phyloP scores from a whole-genome alignment of 1,139 yeast species.

The Kodamaea fungicola region DNA sequence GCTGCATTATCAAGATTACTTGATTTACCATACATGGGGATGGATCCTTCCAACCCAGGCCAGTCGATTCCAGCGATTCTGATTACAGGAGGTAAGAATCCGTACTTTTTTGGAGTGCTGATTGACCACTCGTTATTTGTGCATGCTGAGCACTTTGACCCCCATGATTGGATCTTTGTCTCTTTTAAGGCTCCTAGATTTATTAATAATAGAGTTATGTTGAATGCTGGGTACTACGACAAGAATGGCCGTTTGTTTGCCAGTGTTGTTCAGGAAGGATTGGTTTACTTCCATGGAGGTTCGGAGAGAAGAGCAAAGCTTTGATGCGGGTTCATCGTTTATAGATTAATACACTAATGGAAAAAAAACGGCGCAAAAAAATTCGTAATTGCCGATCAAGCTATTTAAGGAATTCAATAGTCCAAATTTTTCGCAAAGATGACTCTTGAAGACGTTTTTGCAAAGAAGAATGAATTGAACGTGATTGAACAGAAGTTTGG shows the following conservation, averaged over 20 bases:
- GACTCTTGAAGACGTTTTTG: neutral
- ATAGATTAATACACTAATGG: too few species aligned
- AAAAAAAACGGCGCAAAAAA: too few species aligned
- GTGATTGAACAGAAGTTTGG: slow-evolving; percentile 21
- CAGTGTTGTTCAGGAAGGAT: slow-evolving; percentile 42
- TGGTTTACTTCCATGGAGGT: slow-evolving; percentile 29
- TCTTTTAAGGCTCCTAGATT: slow-evolving; percentile 34
- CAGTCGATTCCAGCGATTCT: slow-evolving; percentile 8
- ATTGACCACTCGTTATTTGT: slow-evolving; percentile 42
- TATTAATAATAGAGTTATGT: slow-evolving; percentile 37
- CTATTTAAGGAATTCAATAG: too few species aligned
- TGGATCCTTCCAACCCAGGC: slow-evolving; percentile 7
- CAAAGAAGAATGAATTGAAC: neutral
- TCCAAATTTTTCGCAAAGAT: neutral
- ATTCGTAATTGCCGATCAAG: too few species aligned
- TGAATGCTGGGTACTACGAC: slow-evolving; percentile 34
- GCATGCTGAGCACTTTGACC: slow-evolving; percentile 44
- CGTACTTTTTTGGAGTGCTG: slow-evolving; percentile 35
- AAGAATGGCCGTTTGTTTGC: slow-evolving; percentile 35
- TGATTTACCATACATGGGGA: slow-evolving; percentile 15
- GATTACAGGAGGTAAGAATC: slow-evolving; percentile 19
- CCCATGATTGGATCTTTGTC: slow-evolving; percentile 37
- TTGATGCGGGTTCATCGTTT: neutral
- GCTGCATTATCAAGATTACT: slow-evolving; percentile 27
- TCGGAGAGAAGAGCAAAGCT: slow-evolving; percentile 6